These are phyloP conservation scores for Blastomyces percursus DNA, from an alignment of 2,329 filamentous ascomycete species.

Conservation along the genomic window DNA sequence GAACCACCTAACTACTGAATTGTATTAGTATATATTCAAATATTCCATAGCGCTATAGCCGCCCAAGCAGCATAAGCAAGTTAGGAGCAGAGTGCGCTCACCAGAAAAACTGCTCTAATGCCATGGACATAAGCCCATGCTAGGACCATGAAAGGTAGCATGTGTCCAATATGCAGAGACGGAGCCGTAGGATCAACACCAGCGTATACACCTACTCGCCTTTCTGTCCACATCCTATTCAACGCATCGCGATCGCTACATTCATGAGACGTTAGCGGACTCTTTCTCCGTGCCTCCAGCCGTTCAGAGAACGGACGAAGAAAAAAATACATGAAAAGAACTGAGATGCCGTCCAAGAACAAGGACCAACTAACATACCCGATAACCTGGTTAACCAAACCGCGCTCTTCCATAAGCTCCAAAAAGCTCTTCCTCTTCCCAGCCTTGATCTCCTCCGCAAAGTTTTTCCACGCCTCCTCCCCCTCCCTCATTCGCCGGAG, in stretches of 20 bases:
- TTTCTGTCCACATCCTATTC: constrained; percentile 35
- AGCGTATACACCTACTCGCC: constrained; percentile 37
- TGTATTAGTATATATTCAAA: constrained; percentile 10
- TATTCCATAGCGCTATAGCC: constrained; percentile 9
- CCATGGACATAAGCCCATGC: constrained; percentile 42
- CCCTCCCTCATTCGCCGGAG: constrained; percentile 31
- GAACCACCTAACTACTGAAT: constrained; percentile 35
- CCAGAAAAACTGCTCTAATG: constrained; percentile 35
- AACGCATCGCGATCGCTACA: constrained; percentile 34
- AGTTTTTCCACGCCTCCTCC: constrained; percentile 29
- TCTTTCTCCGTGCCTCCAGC: background rate
- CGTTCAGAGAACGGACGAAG: background rate
- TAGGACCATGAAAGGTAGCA: constrained; percentile 42
- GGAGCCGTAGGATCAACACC: constrained; percentile 42
- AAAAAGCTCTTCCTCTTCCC: constrained; percentile 36
- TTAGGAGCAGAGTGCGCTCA: constrained; percentile 20
- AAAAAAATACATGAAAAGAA: background rate
- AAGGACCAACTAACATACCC: constrained; percentile 27
- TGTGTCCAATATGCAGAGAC: constrained; percentile 41
- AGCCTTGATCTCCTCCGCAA: constrained; percentile 33
- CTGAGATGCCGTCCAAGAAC: background rate
- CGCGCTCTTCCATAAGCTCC: constrained; percentile 36
- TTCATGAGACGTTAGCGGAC: background rate
- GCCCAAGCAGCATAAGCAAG: too few relatives aligned
- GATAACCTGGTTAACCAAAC: constrained; percentile 37